Evolutionary conservation across 1,284 basidiomycete species (phyloP), one percentile per base, ranked within the genome.

Genomic region (Puccinia horiana): DNA sequence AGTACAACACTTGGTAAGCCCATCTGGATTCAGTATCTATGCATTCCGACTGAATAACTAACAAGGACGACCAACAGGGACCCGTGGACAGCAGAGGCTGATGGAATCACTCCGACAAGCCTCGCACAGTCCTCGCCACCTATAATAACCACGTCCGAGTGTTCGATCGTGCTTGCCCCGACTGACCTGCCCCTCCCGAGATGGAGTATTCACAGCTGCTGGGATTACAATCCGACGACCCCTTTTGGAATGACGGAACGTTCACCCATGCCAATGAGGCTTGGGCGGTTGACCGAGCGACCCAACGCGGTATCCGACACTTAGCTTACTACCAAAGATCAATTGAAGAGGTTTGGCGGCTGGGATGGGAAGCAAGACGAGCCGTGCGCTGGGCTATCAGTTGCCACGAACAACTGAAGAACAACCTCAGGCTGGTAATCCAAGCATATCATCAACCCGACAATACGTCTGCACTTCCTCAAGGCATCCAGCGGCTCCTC

Each of bases 191-290:
- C n/a, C 56, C 56, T 26, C 23, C 26, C 11, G 9, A 4, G 3
- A 32, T 58, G 9, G 56, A n/a, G n/a, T 67, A 67, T 44, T 23
- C 12, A 2, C 18, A 73, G 6, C 29, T 73, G 2, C 52, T 73
- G 8, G 16, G 20, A 16, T 5, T 73, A 42, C 4, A 49, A 8
- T 35, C 70, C 14, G 44, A 37, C 29, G 47, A 73, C 44, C 70
- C 70, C 2, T 73, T 49, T 35, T 73, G 70, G 70, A 73, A 52
- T 49, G 44, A 73, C 26, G 52, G 70, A 11, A 8, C 49, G 16
- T 73, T 73, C 29, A 73, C 70, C 35, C 12, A 73, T 12, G 20
- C 8, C 26, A 37, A 35, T 23, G n/a, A 20, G 16, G 5, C 70
- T 8, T 73, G 70, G 70, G 37, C 44, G 9, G 20, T 52, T 73